Percentiles rank a stretch among this genome's conserved stretches.
Evolutionary conservation across 805 yeast genomes (phyloP).

Genomic region (Lachancea lanzarotensis): DNA sequence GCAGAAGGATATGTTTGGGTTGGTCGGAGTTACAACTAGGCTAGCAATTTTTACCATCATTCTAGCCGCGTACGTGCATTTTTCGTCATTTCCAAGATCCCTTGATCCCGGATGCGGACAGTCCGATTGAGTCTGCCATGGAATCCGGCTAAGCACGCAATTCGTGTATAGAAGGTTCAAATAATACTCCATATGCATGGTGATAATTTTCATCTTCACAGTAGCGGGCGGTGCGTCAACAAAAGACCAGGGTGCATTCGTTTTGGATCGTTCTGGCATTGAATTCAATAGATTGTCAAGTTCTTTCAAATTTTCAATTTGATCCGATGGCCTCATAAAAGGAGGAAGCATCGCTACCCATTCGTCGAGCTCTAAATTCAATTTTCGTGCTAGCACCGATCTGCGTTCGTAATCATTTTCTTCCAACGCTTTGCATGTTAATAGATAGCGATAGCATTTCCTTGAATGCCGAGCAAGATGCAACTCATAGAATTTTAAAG

Average conservation of each 20-base stretch:
- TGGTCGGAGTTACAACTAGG: background rate
- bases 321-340: background rate
- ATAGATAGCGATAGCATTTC: conserved; percentile 3
- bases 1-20: background rate
- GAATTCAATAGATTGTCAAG: background rate
- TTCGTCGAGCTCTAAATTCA: conserved; percentile 4
- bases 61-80: conserved; percentile 7
- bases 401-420: background rate
- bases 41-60: background rate
- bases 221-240: background rate
- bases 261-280: background rate
- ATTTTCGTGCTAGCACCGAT: background rate
- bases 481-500: conserved; percentile 1
- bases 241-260: background rate
- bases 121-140: conserved; percentile 1
- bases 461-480: conserved; percentile 4
- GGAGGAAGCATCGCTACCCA: conserved; percentile 2
- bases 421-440: conserved; percentile 2
- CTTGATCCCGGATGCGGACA: background rate
- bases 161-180: conserved; percentile 6
- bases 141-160: conserved; percentile 2
- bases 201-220: background rate
- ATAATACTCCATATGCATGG: conserved; percentile 5
- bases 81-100: background rate
- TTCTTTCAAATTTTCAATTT: background rate